These are phyloP conservation scores for Acrodontium crateriforme DNA, from an alignment of 2,329 filamentous ascomycete species.

Conservation along the genomic window DNA sequence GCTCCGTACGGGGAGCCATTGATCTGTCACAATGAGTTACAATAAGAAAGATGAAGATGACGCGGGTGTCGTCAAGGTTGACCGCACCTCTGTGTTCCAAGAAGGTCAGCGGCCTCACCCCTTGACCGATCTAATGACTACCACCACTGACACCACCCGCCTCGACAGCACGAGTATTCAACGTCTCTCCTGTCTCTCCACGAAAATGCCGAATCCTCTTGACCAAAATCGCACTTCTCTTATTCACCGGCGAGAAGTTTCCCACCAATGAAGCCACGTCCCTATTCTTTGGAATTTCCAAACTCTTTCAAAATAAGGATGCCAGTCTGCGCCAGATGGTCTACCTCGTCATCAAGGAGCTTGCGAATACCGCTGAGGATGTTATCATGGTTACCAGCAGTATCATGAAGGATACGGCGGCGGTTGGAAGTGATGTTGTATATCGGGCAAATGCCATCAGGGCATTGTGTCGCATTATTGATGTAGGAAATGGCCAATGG, in stretches of 20 bases:
- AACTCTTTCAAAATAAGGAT: constrained; percentile 99
- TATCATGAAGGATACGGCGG: constrained; percentile 98
- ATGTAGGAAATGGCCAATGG: too few species aligned
- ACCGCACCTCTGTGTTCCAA: constrained; percentile 95
- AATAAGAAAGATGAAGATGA: constrained; percentile 99
- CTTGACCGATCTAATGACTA: constrained; percentile 3
- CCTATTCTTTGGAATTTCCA: constrained; percentile 97
- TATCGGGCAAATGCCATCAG: constrained; percentile 94
- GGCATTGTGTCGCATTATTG: constrained; percentile 89
- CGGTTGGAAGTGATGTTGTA: constrained; percentile 82
- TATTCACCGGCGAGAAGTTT: constrained; percentile 96
- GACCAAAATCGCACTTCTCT: constrained; percentile 89
- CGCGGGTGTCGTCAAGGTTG: constrained; percentile 85
- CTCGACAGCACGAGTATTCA: constrained; percentile 77
- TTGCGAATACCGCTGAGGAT: constrained; percentile 89
- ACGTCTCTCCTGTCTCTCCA: constrained; percentile 90
- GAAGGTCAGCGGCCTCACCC: constrained; percentile 60
- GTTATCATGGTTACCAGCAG: constrained; percentile 99
- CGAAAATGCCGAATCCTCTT: constrained; percentile 94
- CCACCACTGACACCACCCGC: constrained; percentile 4
- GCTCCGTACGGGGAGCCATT: constrained; percentile 9
- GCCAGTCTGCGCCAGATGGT: constrained; percentile 97
- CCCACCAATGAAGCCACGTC: constrained; percentile 94
- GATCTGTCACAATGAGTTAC: constrained; percentile 58
- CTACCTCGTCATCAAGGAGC: constrained; percentile 94